phyloP scores from a whole-genome alignment of 768 basidiomycete species.

The Calocybe gangraenosa region DNA sequence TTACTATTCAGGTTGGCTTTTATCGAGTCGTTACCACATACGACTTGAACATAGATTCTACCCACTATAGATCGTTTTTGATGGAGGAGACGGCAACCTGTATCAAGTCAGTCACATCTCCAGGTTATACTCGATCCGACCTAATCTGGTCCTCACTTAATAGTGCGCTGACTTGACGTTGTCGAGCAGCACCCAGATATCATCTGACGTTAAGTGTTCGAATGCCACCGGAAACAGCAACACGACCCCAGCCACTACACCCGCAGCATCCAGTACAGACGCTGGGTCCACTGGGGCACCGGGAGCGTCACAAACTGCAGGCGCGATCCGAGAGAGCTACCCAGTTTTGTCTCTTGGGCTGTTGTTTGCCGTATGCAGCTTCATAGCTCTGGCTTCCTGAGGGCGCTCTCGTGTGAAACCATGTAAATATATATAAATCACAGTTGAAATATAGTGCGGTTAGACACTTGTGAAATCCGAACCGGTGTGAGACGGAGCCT shows the following conservation, averaged over 20 bases:
- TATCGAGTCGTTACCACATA: background rate
- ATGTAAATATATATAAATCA: too few relatives aligned
- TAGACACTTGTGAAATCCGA: too few relatives aligned
- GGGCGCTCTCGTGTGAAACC: too few relatives aligned
- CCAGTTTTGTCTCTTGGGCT: too few relatives aligned
- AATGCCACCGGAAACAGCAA: conserved; percentile 27
- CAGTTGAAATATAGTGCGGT: too few relatives aligned
- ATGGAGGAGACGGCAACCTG: conserved; percentile 69
- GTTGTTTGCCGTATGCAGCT: too few relatives aligned
- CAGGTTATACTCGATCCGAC: background rate
- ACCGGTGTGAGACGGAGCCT: too few relatives aligned
- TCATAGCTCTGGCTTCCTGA: too few relatives aligned
- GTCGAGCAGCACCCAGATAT: conserved; percentile 44
- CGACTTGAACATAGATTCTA: background rate
- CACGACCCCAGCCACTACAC: conserved; percentile 11
- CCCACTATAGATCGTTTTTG: conserved; percentile 45
- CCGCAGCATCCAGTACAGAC: background rate
- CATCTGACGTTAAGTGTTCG: conserved; percentile 36
- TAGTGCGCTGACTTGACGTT: conserved; percentile 83
- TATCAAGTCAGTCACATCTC: conserved; percentile 51
- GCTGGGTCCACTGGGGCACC: too few relatives aligned
- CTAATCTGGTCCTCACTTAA: background rate
- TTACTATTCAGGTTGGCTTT: conserved; percentile 56
- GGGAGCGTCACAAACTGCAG: too few relatives aligned
- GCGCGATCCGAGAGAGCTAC: too few relatives aligned